Evolutionary conservation across 768 basidiomycete genomes (phyloP), one percentile per base, ranked within the genome.

Genomic region (Guyanaporus albipodus): DNA sequence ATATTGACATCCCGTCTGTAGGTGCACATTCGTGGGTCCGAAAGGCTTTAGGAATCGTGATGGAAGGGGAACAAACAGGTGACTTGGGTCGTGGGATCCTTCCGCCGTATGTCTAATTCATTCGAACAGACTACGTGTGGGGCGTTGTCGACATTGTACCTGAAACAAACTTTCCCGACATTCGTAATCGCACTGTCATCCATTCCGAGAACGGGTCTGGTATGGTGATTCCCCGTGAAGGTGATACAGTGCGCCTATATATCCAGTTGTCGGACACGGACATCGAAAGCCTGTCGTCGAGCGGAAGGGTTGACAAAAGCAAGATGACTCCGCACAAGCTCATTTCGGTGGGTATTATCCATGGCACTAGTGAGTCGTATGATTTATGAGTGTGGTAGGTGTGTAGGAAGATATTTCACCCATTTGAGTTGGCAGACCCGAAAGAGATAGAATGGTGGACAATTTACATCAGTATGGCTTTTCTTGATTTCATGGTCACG

Each of bases 151-250:
- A 90, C 63, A 70, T 79, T 40, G 56, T 78, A 21, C 83, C 83
- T 0, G 74, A 81, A n/a, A 87, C 86, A 2, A 70, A 88, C 58
- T 87, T 89, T 49, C 88, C 88, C 0, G 86, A 90, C 59, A 82
- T 86, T 49, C 79, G 87, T 15, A 81, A 80, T 46, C 74, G 71
- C 52, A 70, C 70, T 39, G 79, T 69, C 0, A 77, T 89, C n/a
- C 86, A 89, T 61, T 87, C 86, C 0, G 72, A 73, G 29, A 73
- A 77, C 39, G 82, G 85, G 1, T 79, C 83, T 0, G 79, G 82
- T 47, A 83, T 89, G 80, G 59, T 86, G 36, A 86, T 91, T 41
- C 87, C 87, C 0, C 75, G 87, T 27, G 82, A 86, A 57, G 77
- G 68, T 1, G 82, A 83, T 61, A 77, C 75, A 54, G 76, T 87